Percentiles rank a stretch among this genome's conserved stretches.
These are phyloP conservation scores for Volutella citrinella DNA, from an alignment of 2,329 filamentous ascomycete species.

Conservation along the genomic window DNA sequence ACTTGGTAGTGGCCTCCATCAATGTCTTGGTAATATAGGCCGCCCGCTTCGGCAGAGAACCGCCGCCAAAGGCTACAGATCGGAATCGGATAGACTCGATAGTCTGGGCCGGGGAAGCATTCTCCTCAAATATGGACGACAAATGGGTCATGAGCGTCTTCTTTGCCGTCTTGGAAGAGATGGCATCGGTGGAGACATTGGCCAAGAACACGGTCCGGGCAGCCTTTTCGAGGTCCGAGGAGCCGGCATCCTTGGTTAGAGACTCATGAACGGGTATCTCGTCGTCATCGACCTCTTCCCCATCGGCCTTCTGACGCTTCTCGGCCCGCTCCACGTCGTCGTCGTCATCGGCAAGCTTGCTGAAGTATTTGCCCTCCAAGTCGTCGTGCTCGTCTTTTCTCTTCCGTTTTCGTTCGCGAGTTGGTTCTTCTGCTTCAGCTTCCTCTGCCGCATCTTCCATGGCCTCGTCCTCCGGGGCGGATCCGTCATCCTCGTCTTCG, in stretches of 20 bases:
- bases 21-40: conserved; percentile 87
- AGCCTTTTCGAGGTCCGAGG: conserved; percentile 74
- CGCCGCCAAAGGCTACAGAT: conserved; percentile 79
- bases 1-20: conserved; percentile 87
- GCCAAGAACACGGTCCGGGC: conserved; percentile 87
- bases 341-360: conserved; percentile 59
- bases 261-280: conserved; percentile 56
- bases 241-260: conserved; percentile 50
- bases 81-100: conserved; percentile 92
- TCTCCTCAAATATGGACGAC: conserved; percentile 63
- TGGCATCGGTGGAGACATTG: conserved; percentile 81
- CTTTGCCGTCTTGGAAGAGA: conserved; percentile 77
- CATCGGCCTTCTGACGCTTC: conserved; percentile 51
- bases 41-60: conserved; percentile 83
- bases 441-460: conserved; percentile 29
- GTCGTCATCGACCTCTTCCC: conserved; percentile 44
- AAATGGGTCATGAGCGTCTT: conserved; percentile 76
- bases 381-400: conserved; percentile 66
- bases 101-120: conserved; percentile 59
- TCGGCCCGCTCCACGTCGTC: conserved; percentile 54
- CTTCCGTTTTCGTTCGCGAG: conserved; percentile 60
- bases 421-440: conserved; percentile 32
- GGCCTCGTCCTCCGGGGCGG: conserved; percentile 40
- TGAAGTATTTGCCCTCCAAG: conserved; percentile 68
- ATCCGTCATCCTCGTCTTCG: conserved; percentile 30